phyloP scores from a whole-genome alignment of 768 basidiomycete species.

The Candolleomyces aberdarensis region DNA sequence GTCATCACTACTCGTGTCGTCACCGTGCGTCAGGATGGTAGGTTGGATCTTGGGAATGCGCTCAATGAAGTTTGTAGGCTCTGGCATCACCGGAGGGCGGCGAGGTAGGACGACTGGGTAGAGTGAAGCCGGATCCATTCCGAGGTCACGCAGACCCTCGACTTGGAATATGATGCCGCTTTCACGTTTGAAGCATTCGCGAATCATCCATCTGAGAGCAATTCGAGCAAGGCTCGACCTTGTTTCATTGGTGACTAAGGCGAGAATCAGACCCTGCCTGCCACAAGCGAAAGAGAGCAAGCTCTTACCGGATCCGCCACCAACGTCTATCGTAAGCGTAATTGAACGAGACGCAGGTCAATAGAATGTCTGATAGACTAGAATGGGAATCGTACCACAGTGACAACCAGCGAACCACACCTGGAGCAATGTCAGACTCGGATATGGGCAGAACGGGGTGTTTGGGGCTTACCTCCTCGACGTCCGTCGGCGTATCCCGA shows the following conservation, averaged over 20 bases:
- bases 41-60: slow-evolving; percentile 13
- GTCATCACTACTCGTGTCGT: slow-evolving; percentile 36
- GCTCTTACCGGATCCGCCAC: slow-evolving; percentile 46
- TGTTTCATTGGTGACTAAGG: slow-evolving; percentile 35
- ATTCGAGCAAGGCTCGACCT: slow-evolving; percentile 46
- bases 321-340: slow-evolving; percentile 38
- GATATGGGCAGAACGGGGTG: not conserved
- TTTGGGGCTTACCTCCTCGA: slow-evolving; percentile 45
- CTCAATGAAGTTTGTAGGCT: slow-evolving; percentile 16
- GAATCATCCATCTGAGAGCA: slow-evolving; percentile 66
- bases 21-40: slow-evolving; percentile 35
- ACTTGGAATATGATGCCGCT: slow-evolving; percentile 58
- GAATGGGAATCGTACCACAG: slow-evolving; percentile 29
- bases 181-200: slow-evolving; percentile 55
- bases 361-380: not conserved
- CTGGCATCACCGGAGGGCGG: slow-evolving; percentile 24
- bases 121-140: slow-evolving; percentile 39
- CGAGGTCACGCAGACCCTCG: slow-evolving; percentile 37
- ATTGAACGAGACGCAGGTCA: not conserved
- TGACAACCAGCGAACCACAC: slow-evolving; percentile 42
- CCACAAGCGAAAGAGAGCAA: not conserved
- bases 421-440: slow-evolving; percentile 3
- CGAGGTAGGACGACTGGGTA: slow-evolving; percentile 33
- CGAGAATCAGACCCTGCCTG: not conserved
- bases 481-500: slow-evolving; percentile 25